Conservation (phyloP, 306 rosid species). For the Cyamopsis tetragonoloba region DNA sequence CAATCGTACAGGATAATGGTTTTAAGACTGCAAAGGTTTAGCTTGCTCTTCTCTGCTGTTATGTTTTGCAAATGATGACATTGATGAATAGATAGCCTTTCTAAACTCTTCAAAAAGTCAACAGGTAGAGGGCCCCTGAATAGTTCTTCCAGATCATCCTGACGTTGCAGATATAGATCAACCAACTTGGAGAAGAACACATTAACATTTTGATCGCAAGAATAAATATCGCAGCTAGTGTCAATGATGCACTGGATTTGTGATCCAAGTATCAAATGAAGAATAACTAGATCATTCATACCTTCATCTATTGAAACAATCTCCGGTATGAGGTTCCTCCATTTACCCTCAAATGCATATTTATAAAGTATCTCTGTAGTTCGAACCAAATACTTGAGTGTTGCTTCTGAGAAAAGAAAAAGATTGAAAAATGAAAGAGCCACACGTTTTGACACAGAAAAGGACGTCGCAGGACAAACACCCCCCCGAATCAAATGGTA, state of each 20-base stretch:
- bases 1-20: rapidly evolving
- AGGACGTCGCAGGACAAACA: no score
- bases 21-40: background rate
- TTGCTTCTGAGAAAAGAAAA: background rate
- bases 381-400: background rate
- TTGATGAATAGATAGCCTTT: rapidly evolving
- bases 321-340: constrained; percentile 17
- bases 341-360: rapidly evolving
- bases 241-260: background rate
- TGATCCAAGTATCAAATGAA: rapidly evolving
- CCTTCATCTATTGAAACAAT: background rate
- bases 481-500: no score
- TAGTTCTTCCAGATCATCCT: background rate
- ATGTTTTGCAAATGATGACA: background rate
- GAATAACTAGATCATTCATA: background rate
- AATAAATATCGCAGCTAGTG: background rate
- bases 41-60: background rate
- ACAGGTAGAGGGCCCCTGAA: background rate
- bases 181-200: constrained; percentile 2
- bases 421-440: no score
- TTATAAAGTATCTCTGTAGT: background rate
- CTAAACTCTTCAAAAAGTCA: background rate
- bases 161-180: rapidly evolving
- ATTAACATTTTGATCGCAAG: background rate
- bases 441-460: no score